Percentiles rank a stretch among this genome's conserved stretches.
These are phyloP conservation scores for Pseudisothecium myosuroides DNA, from an alignment of 225 moss, liverwort and hornwort genomes.

Conservation along the genomic window DNA sequence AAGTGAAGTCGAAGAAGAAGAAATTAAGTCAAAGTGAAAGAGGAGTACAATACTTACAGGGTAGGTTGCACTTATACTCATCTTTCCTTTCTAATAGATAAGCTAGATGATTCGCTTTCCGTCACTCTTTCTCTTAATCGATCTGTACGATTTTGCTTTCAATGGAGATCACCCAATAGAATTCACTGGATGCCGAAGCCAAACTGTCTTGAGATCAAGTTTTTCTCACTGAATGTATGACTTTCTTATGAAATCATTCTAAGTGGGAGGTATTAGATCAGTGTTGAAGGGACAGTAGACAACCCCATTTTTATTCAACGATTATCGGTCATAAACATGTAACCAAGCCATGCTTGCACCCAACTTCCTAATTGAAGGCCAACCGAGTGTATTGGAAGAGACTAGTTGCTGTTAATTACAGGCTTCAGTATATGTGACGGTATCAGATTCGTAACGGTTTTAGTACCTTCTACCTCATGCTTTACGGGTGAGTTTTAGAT, in stretches of 20 bases:
- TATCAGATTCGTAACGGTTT: not conserved
- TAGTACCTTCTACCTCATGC: not conserved
- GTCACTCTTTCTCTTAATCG: not conserved
- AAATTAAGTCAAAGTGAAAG: constrained; percentile 82
- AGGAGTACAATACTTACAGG: constrained; percentile 94
- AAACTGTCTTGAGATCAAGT: not conserved
- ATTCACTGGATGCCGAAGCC: not conserved
- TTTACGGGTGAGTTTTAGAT: not conserved
- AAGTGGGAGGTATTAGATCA: not conserved
- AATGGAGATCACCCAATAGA: not conserved
- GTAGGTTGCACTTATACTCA: constrained; percentile 15
- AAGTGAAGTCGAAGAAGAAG: constrained; percentile 90
- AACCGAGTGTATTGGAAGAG: not conserved
- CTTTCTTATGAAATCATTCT: not conserved
- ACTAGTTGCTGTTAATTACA: not conserved
- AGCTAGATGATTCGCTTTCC: not conserved
- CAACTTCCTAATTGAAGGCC: not conserved
- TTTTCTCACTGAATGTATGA: not conserved
- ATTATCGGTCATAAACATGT: not conserved
- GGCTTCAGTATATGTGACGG: not conserved
- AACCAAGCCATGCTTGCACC: not conserved
- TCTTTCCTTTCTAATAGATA: not conserved
- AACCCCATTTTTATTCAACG: not conserved
- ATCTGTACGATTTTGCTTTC: not conserved
- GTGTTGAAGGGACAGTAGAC: not conserved